Evolutionary conservation across 2,329 filamentous ascomycete genomes (phyloP), one percentile per base, ranked within the genome.

Genomic region (Ampelomyces quisqualis): DNA sequence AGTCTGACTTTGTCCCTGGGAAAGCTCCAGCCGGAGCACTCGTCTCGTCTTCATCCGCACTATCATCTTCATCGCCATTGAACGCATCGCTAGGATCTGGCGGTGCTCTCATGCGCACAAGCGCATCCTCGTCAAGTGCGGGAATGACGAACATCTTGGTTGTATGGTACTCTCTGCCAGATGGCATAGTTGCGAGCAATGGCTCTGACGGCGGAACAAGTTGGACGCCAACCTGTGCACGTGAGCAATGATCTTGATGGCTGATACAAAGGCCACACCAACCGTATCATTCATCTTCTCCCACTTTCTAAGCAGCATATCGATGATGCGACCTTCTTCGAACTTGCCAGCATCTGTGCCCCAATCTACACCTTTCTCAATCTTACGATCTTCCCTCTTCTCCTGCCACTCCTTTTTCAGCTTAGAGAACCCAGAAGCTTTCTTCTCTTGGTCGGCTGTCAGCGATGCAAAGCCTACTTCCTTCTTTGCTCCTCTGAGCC

Each of bases 251-350:
- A 18, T 7, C 13, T 21, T 7, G 8, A 8, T 10, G 3, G 27
- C 10, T n/a, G 4, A 2, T 10, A 13, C 6, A 34, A 3, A 11
- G 15, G 43, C 39, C 2, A 28, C 5, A 67, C 81, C 72, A 71
- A 94, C 88, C 13, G 88, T 95, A 67, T 96, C 89, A 62, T 98
- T 98, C 69, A 90, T 82, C 71, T 90, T 93, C 47, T 81, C 82
- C 91, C 93, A 96, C 65, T 95, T 96, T 24, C 76, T 78, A 56
- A 94, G 81, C 22, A 98, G 72, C 82, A 93, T 88, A 57, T 93
- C 87, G 36, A 96, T 76, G 2, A 97, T 85, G 40, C 90, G 78
- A 2, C 78, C 82, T 70, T 98, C 93, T 65, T 97, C 93, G 13
- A 88, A 70, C 56, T 80, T 84, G 1, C 93, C 91, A 0, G 85